These are phyloP conservation scores for Chalaropsis thielavioides DNA, from an alignment of 2,329 filamentous ascomycete species.

Conservation along the genomic window DNA sequence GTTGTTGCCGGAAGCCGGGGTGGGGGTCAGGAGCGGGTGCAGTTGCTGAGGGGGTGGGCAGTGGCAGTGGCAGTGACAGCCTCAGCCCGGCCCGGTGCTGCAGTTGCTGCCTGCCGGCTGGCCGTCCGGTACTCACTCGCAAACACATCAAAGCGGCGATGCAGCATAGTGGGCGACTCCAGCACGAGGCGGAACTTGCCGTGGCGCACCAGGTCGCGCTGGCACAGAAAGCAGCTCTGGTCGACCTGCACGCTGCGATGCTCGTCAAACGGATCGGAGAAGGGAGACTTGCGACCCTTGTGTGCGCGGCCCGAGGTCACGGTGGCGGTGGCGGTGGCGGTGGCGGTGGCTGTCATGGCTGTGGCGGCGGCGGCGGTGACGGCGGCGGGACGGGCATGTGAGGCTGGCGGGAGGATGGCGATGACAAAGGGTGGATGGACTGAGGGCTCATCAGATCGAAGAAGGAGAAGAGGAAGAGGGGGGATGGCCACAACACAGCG, in stretches of 20 bases:
- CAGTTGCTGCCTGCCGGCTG: background rate
- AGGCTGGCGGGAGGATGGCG: background rate
- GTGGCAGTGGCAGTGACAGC: too few species aligned
- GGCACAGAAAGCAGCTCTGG: slow-evolving; percentile 16
- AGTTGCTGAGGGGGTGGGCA: too few species aligned
- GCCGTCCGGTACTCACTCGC: slow-evolving; percentile 4
- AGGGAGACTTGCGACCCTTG: slow-evolving; percentile 8
- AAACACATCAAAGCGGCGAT: slow-evolving; percentile 5
- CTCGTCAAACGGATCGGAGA: slow-evolving; percentile 15
- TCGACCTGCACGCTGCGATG: slow-evolving; percentile 16
- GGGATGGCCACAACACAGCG: background rate
- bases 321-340: background rate
- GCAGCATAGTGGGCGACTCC: slow-evolving; percentile 5
- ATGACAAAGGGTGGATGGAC: background rate
- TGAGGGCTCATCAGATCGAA: slow-evolving; percentile 7
- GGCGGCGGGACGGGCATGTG: background rate
- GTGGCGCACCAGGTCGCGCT: slow-evolving; percentile 12
- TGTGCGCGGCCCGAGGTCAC: background rate
- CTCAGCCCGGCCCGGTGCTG: too few species aligned
- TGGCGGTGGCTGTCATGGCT: background rate
- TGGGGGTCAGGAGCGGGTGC: background rate
- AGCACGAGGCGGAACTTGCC: slow-evolving; percentile 13
- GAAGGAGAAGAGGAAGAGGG: background rate
- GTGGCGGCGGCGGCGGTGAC: background rate
- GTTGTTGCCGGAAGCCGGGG: too few species aligned